Evolutionary conservation across 1,139 yeast genomes (phyloP).

Genomic region (Zygosaccharomyces pseudobailii): DNA sequence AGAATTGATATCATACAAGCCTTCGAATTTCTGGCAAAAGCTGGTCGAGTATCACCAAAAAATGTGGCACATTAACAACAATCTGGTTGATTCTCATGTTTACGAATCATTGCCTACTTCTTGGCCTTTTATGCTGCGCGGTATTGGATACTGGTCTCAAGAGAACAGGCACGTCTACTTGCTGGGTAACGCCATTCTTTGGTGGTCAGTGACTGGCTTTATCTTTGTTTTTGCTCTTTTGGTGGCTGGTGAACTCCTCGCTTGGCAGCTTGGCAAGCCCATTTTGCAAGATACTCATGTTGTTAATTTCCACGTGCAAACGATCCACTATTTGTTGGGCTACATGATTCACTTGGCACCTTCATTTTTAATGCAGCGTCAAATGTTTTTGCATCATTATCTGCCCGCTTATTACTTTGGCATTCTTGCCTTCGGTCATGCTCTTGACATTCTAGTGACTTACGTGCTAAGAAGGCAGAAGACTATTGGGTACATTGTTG

Average conservation of each 20-base stretch:
- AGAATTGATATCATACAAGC: slow-evolving; percentile 57
- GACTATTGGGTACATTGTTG: slow-evolving; percentile 41
- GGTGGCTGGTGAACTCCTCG: slow-evolving; percentile 51
- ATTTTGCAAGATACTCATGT: slow-evolving; percentile 51
- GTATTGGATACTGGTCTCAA: slow-evolving; percentile 90
- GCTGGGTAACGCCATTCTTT: slow-evolving; percentile 82
- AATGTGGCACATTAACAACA: slow-evolving; percentile 91
- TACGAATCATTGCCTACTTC: slow-evolving; percentile 85
- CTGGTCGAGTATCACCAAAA: slow-evolving; percentile 71
- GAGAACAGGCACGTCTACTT: slow-evolving; percentile 77
- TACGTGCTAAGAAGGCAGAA: slow-evolving; percentile 40
- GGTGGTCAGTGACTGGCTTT: slow-evolving; percentile 78
- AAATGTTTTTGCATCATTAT: slow-evolving; percentile 88
- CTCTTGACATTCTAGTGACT: slow-evolving; percentile 62
- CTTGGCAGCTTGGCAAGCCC: slow-evolving; percentile 68
- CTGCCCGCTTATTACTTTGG: slow-evolving; percentile 89
- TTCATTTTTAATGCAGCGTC: slow-evolving; percentile 90
- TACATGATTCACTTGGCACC: slow-evolving; percentile 86
- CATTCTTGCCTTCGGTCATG: slow-evolving; percentile 75
- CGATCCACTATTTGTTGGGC: slow-evolving; percentile 65
- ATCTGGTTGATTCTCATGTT: slow-evolving; percentile 75
- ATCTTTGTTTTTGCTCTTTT: slow-evolving; percentile 53
- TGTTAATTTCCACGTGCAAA: slow-evolving; percentile 67
- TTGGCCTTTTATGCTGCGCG: slow-evolving; percentile 88
- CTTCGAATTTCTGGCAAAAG: slow-evolving; percentile 62